phyloP scores from a whole-genome alignment of 2,329 filamentous ascomycete species.

The Byssothecium circinans region DNA sequence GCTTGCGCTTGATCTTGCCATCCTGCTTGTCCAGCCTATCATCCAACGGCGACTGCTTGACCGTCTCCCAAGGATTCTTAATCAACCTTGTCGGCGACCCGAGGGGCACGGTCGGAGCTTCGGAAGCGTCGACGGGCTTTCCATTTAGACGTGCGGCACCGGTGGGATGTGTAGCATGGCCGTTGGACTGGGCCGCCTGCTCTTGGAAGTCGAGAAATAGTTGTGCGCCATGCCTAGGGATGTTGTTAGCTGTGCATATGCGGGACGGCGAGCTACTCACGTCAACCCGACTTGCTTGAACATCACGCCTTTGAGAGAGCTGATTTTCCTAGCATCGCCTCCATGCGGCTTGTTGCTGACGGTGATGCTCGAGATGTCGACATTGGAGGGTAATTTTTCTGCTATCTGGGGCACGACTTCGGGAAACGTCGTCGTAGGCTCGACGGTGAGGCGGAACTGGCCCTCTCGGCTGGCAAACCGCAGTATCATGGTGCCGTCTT shows the following conservation, averaged over 20 bases:
- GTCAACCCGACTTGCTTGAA: slow-evolving; percentile 61
- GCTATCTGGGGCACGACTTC: slow-evolving; percentile 58
- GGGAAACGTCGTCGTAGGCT: slow-evolving; percentile 71
- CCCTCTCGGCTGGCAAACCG: slow-evolving; percentile 90
- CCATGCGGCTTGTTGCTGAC: slow-evolving; percentile 64
- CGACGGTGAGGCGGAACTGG: slow-evolving; percentile 81
- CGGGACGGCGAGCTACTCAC: slow-evolving; percentile 40
- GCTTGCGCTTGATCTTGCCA: slow-evolving; percentile 80
- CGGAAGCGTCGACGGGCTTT: slow-evolving; percentile 68
- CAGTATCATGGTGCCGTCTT: slow-evolving; percentile 70
- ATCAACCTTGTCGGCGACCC: slow-evolving; percentile 63
- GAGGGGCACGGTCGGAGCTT: slow-evolving; percentile 65
- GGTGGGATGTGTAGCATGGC: slow-evolving; percentile 41
- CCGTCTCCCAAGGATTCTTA: slow-evolving; percentile 90
- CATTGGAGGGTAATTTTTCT: slow-evolving; percentile 61
- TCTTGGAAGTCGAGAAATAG: slow-evolving; percentile 83
- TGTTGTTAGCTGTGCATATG: slow-evolving; percentile 19
- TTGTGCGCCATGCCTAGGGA: slow-evolving; percentile 80
- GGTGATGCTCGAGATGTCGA: slow-evolving; percentile 57
- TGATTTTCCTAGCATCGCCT: slow-evolving; percentile 58
- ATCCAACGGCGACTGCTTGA: slow-evolving; percentile 85
- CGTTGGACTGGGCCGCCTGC: slow-evolving; percentile 54
- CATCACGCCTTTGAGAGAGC: slow-evolving; percentile 56
- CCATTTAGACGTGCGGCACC: slow-evolving; percentile 73
- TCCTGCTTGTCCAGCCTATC: slow-evolving; percentile 82